Evolutionary conservation across 257 asterid species (phyloP).

Genomic region (Nicotiana otophora): DNA sequence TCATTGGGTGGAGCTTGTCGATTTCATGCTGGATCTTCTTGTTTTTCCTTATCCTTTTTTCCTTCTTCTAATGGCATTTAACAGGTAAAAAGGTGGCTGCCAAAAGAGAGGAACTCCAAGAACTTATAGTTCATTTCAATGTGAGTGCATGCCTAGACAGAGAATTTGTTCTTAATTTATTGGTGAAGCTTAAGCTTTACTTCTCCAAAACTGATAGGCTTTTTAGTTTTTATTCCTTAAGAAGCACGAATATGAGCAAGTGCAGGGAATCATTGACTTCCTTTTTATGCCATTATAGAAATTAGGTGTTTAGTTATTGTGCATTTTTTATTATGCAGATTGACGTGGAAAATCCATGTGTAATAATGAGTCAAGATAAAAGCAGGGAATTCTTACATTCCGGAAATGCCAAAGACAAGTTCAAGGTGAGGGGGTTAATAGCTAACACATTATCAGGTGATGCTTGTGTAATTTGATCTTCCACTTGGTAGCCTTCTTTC

Average conservation of each 20-base stretch:
- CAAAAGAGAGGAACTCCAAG: constrained; percentile 75
- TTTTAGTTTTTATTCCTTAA: neutral
- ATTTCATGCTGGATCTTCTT: neutral
- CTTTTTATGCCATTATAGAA: neutral
- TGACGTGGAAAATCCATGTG: constrained; percentile 98
- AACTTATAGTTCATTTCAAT: constrained; percentile 80
- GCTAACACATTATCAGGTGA: neutral
- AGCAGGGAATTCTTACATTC: constrained; percentile 96
- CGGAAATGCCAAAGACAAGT: constrained; percentile 80
- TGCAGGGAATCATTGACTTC: neutral
- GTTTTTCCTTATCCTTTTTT: neutral
- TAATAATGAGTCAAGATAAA: constrained; percentile 93
- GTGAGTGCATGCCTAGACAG: constrained; percentile 43
- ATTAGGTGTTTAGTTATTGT: neutral
- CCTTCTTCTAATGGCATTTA: neutral
- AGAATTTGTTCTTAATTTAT: neutral
- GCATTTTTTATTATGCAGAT: constrained; percentile 46
- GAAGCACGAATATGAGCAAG: neutral
- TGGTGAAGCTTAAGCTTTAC: neutral
- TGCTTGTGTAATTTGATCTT: constrained; percentile 1
- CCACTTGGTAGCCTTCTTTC: constrained; percentile 1
- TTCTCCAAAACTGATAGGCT: neutral
- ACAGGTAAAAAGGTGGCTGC: constrained; percentile 70
- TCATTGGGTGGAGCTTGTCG: neutral
- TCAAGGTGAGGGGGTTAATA: constrained; percentile 48